Conservation (phyloP, 805 yeast species). For the Candida succiphila region DNA sequence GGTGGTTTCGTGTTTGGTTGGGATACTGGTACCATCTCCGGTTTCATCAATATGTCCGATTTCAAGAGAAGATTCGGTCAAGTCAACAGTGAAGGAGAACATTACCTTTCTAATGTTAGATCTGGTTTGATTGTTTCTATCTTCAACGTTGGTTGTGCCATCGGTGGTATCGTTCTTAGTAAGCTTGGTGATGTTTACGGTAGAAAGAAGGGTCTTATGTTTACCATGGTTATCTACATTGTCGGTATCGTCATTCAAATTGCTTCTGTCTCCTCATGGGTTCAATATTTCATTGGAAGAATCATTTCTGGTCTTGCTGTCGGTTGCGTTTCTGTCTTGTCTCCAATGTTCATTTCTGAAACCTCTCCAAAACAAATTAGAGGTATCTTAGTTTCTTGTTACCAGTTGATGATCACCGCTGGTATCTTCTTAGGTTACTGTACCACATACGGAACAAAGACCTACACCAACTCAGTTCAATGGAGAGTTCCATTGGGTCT, state of each 20-base stretch:
- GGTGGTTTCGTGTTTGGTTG: slow-evolving; percentile 75
- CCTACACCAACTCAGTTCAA: slow-evolving; percentile 37
- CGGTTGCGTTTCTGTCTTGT: slow-evolving; percentile 42
- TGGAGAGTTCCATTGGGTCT: slow-evolving; percentile 59
- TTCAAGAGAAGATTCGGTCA: slow-evolving; percentile 45
- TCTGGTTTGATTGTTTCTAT: slow-evolving; percentile 61
- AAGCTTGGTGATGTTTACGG: slow-evolving; percentile 51
- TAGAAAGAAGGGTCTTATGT: slow-evolving; percentile 46
- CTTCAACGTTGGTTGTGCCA: slow-evolving; percentile 63
- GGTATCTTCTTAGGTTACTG: slow-evolving; percentile 69
- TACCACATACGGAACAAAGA: slow-evolving; percentile 50
- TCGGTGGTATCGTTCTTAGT: slow-evolving; percentile 56
- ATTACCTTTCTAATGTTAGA: slow-evolving; percentile 39
- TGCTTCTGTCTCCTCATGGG: slow-evolving; percentile 46
- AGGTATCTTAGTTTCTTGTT: slow-evolving; percentile 63
- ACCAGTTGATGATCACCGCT: slow-evolving; percentile 59
- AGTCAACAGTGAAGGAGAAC: slow-evolving; percentile 25
- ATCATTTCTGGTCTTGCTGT: slow-evolving; percentile 46
- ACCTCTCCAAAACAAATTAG: slow-evolving; percentile 61
- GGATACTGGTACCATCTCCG: slow-evolving; percentile 74
- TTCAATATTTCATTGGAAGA: slow-evolving; percentile 57
- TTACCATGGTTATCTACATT: slow-evolving; percentile 45
- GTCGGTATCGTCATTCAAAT: slow-evolving; percentile 56
- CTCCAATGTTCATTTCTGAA: slow-evolving; percentile 57
- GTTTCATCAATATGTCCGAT: slow-evolving; percentile 55